A percentile compares a stretch with the other conserved stretches of the same genome.
Conservation (phyloP, 257 asterid species). For the Ligustrum vulgare region DNA sequence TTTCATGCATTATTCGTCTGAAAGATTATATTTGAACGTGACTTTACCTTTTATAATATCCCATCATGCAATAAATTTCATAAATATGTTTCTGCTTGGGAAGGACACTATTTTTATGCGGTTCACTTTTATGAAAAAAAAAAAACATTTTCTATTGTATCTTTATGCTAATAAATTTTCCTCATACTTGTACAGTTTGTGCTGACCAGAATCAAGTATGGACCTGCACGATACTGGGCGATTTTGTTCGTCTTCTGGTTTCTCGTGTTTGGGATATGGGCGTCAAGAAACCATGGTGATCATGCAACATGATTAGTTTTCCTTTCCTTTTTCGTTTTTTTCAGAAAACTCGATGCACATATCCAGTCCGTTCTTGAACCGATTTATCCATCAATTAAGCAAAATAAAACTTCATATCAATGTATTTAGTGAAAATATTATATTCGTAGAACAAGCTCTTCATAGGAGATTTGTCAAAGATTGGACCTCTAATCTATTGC, state of each 20-base stretch:
- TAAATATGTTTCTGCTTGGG: neutral
- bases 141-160: constrained; percentile 13
- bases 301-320: constrained; percentile 49
- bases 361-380: neutral
- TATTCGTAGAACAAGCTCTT: neutral
- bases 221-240: constrained; percentile 98
- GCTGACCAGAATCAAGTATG: constrained; percentile 83
- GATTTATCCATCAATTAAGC: constrained; percentile 17
- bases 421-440: constrained; percentile 29
- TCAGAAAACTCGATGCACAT: constrained; percentile 16
- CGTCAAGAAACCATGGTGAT: constrained; percentile 80
- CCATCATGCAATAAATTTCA: neutral
- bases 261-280: constrained; percentile 95
- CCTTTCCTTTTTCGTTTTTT: neutral
- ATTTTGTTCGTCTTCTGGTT: constrained; percentile 94
- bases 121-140: neutral
- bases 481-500: neutral
- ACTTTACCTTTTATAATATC: neutral
- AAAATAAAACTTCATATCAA: constrained; percentile 2
- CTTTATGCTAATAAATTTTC: constrained; percentile 19
- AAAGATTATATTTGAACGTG: neutral
- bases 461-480: neutral
- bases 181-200: constrained; percentile 64
- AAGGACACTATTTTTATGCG: neutral
- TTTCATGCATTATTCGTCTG: neutral